Evolutionary conservation across 768 basidiomycete genomes (phyloP), one percentile per base, ranked within the genome.

Genomic region (Trametes cinnabarina): DNA sequence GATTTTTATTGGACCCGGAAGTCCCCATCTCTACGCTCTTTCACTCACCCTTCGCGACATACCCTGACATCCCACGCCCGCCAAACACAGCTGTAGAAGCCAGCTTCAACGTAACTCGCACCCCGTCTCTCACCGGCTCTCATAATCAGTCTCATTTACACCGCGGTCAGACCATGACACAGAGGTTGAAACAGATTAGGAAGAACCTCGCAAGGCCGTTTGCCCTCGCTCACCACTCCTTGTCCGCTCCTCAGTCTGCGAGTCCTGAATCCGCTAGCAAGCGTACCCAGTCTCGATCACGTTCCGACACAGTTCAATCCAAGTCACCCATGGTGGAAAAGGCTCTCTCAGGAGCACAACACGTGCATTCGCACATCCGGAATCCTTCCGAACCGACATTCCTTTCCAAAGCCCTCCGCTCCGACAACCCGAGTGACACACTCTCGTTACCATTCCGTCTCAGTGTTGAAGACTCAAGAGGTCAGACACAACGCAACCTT

Each of bases 1-100:
- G 96, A 22, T 82, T 98, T 61, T 69, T 98, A 17, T 79, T 97
- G 47, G 94, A 95, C 69, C 92, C 92, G 14, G 88, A 91, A 61
- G 73, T 88, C 6, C 79, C 81, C 40, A 71, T 82, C 51, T 79
- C 78, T 48, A 66, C 79, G 28, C 65, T 82, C 5, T 82, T 61
- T 57, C 55, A 52, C 41, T 84, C 65, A 71, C 75, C 34, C 25
- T 69, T 76, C 40, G 60, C 70, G 42, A 43, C 63, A 52, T 69
- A 64, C 56, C 68, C 70, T 37, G 69, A 63, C 32, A 48, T 73
- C 61, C 61, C 63, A 8, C 60, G 55, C 9, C 55, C 50, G 7
- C 60, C 60, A 2, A 58, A 73, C 65, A 63, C 68, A 65, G 55
- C 44, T 32, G 53, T 47, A 39, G 57, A 57, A 34, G 46, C 52